Evolutionary conservation across 1,139 yeast genomes (phyloP).

Genomic region (Suhomyces bribrorum): DNA sequence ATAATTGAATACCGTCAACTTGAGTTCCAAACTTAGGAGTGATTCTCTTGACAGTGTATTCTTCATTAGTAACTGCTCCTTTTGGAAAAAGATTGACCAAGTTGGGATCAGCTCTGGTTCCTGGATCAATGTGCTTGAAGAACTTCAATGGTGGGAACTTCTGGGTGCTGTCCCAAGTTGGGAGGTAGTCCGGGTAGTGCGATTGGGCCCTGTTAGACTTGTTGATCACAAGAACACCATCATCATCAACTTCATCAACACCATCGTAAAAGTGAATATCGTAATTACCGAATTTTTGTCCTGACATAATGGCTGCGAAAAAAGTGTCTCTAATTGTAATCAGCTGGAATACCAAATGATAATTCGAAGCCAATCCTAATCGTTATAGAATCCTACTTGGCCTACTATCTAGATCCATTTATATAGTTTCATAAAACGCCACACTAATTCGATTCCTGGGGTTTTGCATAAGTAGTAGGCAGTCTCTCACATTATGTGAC

Average conservation of each 20-base stretch:
- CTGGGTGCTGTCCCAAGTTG: slow-evolving; percentile 51
- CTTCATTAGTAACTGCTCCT: slow-evolving; percentile 12
- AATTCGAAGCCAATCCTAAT: too few species aligned
- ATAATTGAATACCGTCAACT: slow-evolving; percentile 36
- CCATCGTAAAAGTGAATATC: slow-evolving; percentile 41
- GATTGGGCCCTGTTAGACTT: slow-evolving; percentile 24
- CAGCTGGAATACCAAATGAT: background rate
- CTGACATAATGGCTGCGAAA: slow-evolving; percentile 6
- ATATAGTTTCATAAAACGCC: slow-evolving; percentile 1
- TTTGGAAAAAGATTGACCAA: slow-evolving; percentile 51
- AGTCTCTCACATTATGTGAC: slow-evolving; percentile 1
- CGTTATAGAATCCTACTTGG: too few species aligned
- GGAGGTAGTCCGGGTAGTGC: slow-evolving; percentile 43
- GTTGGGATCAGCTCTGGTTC: slow-evolving; percentile 55
- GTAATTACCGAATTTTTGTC: slow-evolving; percentile 34
- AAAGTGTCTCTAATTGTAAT: background rate
- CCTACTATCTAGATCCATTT: background rate
- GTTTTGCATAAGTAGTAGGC: slow-evolving; percentile 3
- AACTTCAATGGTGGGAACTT: slow-evolving; percentile 47
- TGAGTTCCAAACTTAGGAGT: slow-evolving; percentile 72
- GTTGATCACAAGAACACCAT: slow-evolving; percentile 40
- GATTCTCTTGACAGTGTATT: slow-evolving; percentile 37
- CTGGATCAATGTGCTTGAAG: slow-evolving; percentile 55
- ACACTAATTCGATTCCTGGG: background rate
- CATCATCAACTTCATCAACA: slow-evolving; percentile 40